Base-by-base conservation (phyloP, 2,329 filamentous ascomycete species). In the Cryphonectria parasitica region DNA sequence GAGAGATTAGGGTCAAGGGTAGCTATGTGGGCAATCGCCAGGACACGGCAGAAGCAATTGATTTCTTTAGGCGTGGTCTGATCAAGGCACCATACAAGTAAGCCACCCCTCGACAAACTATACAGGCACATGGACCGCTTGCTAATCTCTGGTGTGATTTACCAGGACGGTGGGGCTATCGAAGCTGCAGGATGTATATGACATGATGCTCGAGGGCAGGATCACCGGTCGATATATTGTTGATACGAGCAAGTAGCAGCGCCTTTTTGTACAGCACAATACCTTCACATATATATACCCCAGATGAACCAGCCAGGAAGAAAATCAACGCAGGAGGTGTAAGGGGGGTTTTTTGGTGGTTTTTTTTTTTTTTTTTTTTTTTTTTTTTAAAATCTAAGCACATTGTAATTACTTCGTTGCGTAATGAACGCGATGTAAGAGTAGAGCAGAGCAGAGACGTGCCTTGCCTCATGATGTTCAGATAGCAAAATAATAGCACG, bases 21-120 rank as follows among this genome's bases (percentile, higher is more conserved):
- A 94, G 90, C 76, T 98, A 98, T 79, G 95, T 98, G 75, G 95
- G 95, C 70, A 98, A 97, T 85, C 89, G 95, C 75, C 90, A 92
- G 79, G 95, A 98, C 80, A 91, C 90, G 0, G 88, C 90, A 66
- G 95, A 98, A 84, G 95, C 95, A 2, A 86, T 98, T 73, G 95
- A 97, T 75, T 98, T 98, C 85, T 98, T 89, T 86, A 84, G 87
- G 70, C 87, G 92, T 31, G 95, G 95, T 19, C 83, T 96, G 74
- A 95, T 98, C 86, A 91, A 93, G 79, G 90, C 90, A 6, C 95
- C 95, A 11, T 96, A 88, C 88, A 97, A 97, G 85, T 58, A 15
- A 58, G 25, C 28, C 28, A 31, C 54, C 11, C 54, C 28, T 3
- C 25, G 45, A 52, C 6, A n/a, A 58, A 13, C 15, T 28, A 13